Base-by-base conservation (phyloP, 2,329 filamentous ascomycete genomes). In the Paraconiothyrium brasiliense region DNA sequence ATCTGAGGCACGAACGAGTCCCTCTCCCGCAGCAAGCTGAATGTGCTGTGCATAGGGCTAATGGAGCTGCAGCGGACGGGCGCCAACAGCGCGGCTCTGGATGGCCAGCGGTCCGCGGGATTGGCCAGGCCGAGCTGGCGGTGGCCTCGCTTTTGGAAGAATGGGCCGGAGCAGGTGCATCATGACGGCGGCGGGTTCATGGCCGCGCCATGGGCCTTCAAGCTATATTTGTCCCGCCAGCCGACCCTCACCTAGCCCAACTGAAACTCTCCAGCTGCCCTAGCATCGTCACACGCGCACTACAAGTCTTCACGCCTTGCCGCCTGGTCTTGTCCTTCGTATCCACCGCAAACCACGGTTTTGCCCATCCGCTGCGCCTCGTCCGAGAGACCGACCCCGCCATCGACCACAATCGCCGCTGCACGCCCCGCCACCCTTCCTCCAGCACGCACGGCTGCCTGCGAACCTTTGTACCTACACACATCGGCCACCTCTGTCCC, bases 1-100 rank as follows among this genome's bases (percentile, higher is more conserved):
- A 54, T 48, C 34, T 41, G 56, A 46, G 24, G 48, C 60, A 24
- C 55, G 51, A 61, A 60, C 37, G 51, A 32, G 35, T 49, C 30
- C 35, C 9, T 9, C n/a, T 2, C 9, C 30, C 30, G 30, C 54
- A 30, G 54, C 32, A 50, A 54, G 44, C 27, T 56, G 58, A 62
- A 30, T 54, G 37, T 39, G 55, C n/a, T 24, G 50, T 54, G 16
- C 54, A 43, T 56, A 56, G 57, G 61, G 64, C 64, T 59, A 62
- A 27, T 46, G 64, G 57, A 60, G 64, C 55, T 65, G 61, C 56
- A 59, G 41, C 57, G 48, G 63, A 30, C 24, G 46, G 63, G 70
- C 69, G 71, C 70, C 67, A 73, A 68, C 65, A 64, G 64, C 50
- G 41, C 55, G 58, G 64, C 61, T 62, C 58, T 72, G 68, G 67